phyloP scores from a whole-genome alignment of 306 rosid species.

The Prunus mongolica region DNA sequence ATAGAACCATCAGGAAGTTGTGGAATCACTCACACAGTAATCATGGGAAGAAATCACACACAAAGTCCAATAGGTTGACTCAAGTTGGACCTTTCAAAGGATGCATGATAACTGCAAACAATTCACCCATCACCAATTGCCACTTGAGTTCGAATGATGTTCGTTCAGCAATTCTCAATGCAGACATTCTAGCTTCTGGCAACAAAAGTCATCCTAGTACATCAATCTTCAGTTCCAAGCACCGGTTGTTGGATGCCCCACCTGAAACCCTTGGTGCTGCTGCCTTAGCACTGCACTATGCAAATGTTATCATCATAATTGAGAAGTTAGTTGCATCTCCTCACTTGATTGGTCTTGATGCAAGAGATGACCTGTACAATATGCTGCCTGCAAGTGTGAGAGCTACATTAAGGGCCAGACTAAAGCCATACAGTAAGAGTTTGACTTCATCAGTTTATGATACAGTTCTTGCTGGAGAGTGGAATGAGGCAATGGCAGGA shows the following conservation, averaged over 20 bases:
- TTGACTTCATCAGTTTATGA: conserved; percentile 62
- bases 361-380: conserved; percentile 91
- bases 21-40: conserved; percentile 44
- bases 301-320: conserved; percentile 74
- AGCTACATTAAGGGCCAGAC: conserved; percentile 56
- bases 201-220: conserved; percentile 23
- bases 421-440: conserved; percentile 70
- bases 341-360: conserved; percentile 89
- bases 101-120: conserved; percentile 41
- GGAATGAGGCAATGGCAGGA: conserved; percentile 70
- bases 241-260: conserved; percentile 69
- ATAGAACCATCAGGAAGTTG: conserved; percentile 47
- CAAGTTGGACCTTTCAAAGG: conserved; percentile 95
- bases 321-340: conserved; percentile 96
- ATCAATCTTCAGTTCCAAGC: conserved; percentile 39
- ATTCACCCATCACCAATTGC: conserved; percentile 47
- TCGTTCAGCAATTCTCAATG: conserved; percentile 33
- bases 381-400: conserved; percentile 81
- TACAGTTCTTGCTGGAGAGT: conserved; percentile 66
- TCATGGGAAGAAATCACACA: conserved; percentile 49
- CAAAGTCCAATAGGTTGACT: conserved; percentile 54
- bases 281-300: conserved; percentile 93
- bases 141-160: conserved; percentile 32
- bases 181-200: conserved; percentile 28
- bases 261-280: conserved; percentile 85